Evolutionary conservation across 805 yeast genomes (phyloP), one percentile per base, ranked within the genome.

Genomic region (Metschnikowia cubensis): DNA sequence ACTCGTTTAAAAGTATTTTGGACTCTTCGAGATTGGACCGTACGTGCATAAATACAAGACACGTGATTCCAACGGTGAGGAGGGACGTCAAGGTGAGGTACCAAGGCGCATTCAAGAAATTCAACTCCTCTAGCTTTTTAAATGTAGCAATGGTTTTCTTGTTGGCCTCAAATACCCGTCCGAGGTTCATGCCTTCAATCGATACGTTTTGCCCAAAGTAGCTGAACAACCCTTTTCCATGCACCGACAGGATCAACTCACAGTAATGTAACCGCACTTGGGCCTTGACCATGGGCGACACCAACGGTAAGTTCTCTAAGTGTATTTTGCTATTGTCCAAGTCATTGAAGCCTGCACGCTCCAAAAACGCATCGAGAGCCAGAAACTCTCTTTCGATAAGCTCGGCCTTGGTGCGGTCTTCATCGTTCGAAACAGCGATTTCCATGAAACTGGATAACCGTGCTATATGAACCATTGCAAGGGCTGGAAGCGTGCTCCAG

Each of bases 41-140:
- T 0, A 73, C 67, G 51, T 73, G 75, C 32, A 77, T 68, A 50
- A 77, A 58, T 4, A 74, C 67, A 5, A 80, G 55, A 18, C 72
- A 64, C 38, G 62, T 67, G 3, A 77, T 58, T 4, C 82, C 80
- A 1, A 70, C 72, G 39, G 71, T 70, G 56, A 79, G 76, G 11
- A 80, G 59, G 11, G 77, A 57, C 3, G 75, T 65, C 42, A 83
- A 60, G 29, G 67, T 71, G 42, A 72, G 54, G 71, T 79, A 78
- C 86, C 86, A 82, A 2, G 85, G 85, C 13, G 71, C 58, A 48
- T 60, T 53, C 7, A 72, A 55, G 17, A 61, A 63, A 8, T 72
- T 54, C 3, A 69, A 61, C 17, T 69, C 66, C 13, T 57, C 57
- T 11, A 43, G 6, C 17, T 35, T 43, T 15, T 43, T 35, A 22